These are phyloP conservation scores for Aureobasidium subglaciale DNA, from an alignment of 2,329 filamentous ascomycete species.

Conservation along the genomic window DNA sequence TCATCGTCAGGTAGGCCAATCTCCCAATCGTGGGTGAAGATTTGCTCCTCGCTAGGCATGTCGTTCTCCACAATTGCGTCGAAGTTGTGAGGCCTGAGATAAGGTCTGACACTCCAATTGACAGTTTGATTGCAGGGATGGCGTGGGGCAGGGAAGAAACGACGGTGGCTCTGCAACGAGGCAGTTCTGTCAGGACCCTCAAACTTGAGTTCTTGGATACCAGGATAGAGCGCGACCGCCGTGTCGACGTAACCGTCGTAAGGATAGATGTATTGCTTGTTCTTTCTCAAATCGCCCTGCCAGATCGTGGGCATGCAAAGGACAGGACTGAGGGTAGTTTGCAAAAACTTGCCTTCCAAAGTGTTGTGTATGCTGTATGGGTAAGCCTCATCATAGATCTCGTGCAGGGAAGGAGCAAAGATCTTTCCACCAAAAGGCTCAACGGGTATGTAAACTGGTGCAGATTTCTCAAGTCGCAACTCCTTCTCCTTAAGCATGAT, in stretches of 20 bases:
- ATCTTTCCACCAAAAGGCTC: conserved; percentile 18
- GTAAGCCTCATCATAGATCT: not conserved
- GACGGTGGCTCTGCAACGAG: conserved; percentile 36
- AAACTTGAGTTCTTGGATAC: conserved; percentile 37
- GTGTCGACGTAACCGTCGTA: conserved; percentile 14
- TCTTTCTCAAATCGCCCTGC: conserved; percentile 27
- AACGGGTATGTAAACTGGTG: not conserved
- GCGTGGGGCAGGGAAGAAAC: conserved; percentile 38
- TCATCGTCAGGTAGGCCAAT: conserved; percentile 8
- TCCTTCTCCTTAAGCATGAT: conserved; percentile 20
- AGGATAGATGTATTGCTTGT: conserved; percentile 1
- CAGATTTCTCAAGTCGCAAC: not conserved
- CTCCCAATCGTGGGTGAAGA: conserved; percentile 7
- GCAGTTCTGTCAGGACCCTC: conserved; percentile 42
- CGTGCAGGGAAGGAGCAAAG: conserved; percentile 10
- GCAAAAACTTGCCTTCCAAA: not conserved
- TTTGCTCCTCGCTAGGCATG: conserved; percentile 17
- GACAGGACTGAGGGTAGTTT: conserved; percentile 23
- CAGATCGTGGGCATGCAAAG: conserved; percentile 35
- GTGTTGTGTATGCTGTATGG: not conserved
- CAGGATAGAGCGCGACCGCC: conserved; percentile 34
- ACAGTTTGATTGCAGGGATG: conserved; percentile 34
- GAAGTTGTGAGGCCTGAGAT: conserved; percentile 31
- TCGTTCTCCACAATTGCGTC: conserved; percentile 25
- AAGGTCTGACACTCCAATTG: conserved; percentile 35